A percentile compares a stretch with the other conserved stretches of the same genome.
Evolutionary conservation across 1,139 yeast species (phyloP).

Genomic region (Taphrina confusa): DNA sequence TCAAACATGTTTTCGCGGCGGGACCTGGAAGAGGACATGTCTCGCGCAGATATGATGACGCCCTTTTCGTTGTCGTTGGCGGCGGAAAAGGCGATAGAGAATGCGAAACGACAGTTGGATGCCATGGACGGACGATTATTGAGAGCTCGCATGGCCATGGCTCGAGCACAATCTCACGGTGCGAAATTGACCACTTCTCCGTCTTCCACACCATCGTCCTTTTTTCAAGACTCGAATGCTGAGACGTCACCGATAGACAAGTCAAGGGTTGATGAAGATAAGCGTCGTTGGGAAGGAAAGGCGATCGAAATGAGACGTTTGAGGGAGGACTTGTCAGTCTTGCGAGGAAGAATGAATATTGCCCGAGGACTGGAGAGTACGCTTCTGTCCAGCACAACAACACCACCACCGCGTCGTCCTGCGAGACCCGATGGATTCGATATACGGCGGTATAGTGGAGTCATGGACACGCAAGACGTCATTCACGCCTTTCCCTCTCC

Average conservation of each 20-base stretch:
- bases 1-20: too few species aligned
- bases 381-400: background rate
- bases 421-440: background rate
- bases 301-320: slow-evolving; percentile 3
- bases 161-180: background rate
- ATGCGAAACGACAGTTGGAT: slow-evolving; percentile 29
- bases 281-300: slow-evolving; percentile 3
- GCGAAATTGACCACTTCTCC: background rate
- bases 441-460: too few species aligned
- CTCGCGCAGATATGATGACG: slow-evolving; percentile 32
- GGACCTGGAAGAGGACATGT: slow-evolving; percentile 15
- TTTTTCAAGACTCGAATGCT: background rate
- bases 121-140: slow-evolving; percentile 25
- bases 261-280: too few species aligned
- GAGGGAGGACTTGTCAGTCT: background rate
- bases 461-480: slow-evolving; percentile 4
- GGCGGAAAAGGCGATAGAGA: slow-evolving; percentile 28
- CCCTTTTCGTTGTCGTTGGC: slow-evolving; percentile 31
- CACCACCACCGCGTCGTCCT: slow-evolving; percentile 17
- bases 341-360: background rate
- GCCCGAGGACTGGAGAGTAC: slow-evolving; percentile 5
- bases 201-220: background rate
- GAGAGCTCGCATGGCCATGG: slow-evolving; percentile 21
- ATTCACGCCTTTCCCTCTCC: slow-evolving; percentile 2
- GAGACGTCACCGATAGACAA: too few species aligned